phyloP scores from a whole-genome alignment of 257 asterid species.

The Solanum virginianum region DNA sequence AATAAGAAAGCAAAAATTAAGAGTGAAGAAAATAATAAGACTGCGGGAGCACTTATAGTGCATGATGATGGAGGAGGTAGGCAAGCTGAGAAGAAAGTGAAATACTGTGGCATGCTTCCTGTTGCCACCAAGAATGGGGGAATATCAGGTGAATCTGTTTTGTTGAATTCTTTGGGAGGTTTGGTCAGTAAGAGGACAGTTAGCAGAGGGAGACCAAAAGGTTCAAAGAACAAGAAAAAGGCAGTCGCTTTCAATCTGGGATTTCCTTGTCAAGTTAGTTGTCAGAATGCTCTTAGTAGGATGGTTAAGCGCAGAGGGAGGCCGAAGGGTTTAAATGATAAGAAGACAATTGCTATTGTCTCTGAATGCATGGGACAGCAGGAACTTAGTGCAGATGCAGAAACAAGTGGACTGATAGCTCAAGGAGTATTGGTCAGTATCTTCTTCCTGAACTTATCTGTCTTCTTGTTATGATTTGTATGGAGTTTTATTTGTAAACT shows the following conservation, averaged over 20 bases:
- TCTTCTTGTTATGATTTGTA: not conserved
- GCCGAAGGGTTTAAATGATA: constrained; percentile 1
- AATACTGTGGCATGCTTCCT: not conserved
- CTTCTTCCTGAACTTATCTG: not conserved
- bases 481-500: not conserved
- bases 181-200: not conserved
- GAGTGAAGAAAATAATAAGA: not conserved
- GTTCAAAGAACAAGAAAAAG: constrained; percentile 9
- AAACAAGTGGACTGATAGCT: not conserved
- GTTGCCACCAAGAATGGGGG: not conserved
- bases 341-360: not conserved
- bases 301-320: not conserved
- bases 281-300: not conserved
- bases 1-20: not conserved
- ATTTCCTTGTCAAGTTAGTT: not conserved
- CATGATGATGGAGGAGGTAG: not conserved
- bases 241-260: not conserved
- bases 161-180: not conserved
- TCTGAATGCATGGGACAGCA: constrained; percentile 9
- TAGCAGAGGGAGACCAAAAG: constrained; percentile 3
- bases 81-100: not conserved
- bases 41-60: not conserved
- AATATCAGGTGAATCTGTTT: not conserved
- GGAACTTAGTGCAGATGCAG: not conserved
- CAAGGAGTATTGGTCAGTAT: constrained; percentile 13